Evolutionary conservation across 2,329 filamentous ascomycete genomes (phyloP).

Genomic region (Xylariaceae sp.): DNA sequence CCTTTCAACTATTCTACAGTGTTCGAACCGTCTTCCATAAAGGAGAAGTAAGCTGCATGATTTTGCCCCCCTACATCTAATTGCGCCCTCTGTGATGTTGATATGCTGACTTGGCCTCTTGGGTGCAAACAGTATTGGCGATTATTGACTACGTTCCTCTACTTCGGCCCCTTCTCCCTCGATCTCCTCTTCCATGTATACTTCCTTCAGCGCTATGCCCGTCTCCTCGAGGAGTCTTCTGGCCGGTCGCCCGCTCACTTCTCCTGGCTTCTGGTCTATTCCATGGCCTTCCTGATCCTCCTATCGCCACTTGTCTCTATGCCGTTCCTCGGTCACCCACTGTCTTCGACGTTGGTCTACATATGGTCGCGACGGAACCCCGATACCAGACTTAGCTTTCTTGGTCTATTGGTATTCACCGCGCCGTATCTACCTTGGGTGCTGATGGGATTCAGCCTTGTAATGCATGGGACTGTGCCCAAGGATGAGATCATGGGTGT

Average conservation of each 20-base stretch:
- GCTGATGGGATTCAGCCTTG: conserved; percentile 86
- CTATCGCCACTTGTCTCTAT: conserved; percentile 88
- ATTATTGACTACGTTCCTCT: conserved; percentile 93
- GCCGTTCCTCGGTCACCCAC: conserved; percentile 90
- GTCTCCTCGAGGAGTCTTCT: conserved; percentile 93
- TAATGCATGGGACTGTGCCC: conserved; percentile 87
- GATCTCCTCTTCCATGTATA: conserved; percentile 98
- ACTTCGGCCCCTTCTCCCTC: conserved; percentile 92
- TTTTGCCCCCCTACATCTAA: not conserved
- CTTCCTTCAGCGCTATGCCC: conserved; percentile 95
- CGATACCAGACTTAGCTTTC: conserved; percentile 84
- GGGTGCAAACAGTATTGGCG: conserved; percentile 79
- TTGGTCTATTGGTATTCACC: conserved; percentile 88
- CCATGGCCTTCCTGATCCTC: conserved; percentile 76
- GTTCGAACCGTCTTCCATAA: conserved; percentile 90
- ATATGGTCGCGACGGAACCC: conserved; percentile 97
- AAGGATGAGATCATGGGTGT: conserved; percentile 97
- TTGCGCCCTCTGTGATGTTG: conserved; percentile 1
- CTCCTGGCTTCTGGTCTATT: conserved; percentile 90
- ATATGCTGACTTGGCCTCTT: conserved; percentile 22
- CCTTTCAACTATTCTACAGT: conserved; percentile 97
- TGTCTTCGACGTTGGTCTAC: conserved; percentile 93
- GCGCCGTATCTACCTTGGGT: conserved; percentile 97
- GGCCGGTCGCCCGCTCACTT: conserved; percentile 90
- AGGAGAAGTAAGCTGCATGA: conserved; percentile 71